phyloP scores from a whole-genome alignment of 1,139 yeast genomes.

The Tardiomyces digboiensis region DNA sequence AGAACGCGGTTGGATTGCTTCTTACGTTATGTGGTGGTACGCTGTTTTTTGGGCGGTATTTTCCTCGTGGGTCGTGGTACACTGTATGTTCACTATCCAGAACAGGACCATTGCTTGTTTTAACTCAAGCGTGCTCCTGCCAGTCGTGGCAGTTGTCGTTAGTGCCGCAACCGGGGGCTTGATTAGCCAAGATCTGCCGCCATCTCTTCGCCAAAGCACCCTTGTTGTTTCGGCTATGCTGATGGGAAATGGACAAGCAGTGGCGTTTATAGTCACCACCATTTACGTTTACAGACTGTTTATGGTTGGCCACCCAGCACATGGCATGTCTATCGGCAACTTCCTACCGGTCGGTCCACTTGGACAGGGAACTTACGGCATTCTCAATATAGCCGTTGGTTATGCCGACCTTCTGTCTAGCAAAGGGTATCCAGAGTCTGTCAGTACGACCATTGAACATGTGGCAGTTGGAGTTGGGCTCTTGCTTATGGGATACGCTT shows the following conservation, averaged over 20 bases:
- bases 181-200: conserved; percentile 37
- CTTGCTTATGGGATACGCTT: conserved; percentile 49
- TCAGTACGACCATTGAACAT: not conserved
- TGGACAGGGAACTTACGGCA: conserved; percentile 76
- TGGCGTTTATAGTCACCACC: conserved; percentile 48
- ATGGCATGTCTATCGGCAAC: conserved; percentile 38
- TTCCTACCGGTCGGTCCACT: conserved; percentile 60
- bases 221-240: conserved; percentile 45
- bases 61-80: conserved; percentile 45
- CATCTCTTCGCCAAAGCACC: conserved; percentile 39
- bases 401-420: conserved; percentile 13
- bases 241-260: conserved; percentile 58
- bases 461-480: conserved; percentile 29
- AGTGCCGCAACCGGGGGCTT: conserved; percentile 57
- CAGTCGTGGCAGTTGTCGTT: conserved; percentile 71
- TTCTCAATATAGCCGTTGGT: conserved; percentile 48
- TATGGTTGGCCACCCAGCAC: conserved; percentile 49
- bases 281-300: conserved; percentile 52
- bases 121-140: conserved; percentile 45
- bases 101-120: conserved; percentile 25
- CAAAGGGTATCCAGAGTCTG: not conserved
- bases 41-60: conserved; percentile 39
- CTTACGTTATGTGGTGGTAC: conserved; percentile 55
- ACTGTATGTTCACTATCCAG: conserved; percentile 33
- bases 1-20: conserved; percentile 12